Percentiles rank a stretch among this genome's conserved stretches.
phyloP scores from a whole-genome alignment of 2,329 filamentous ascomycete genomes.

The Fusarium siculi region DNA sequence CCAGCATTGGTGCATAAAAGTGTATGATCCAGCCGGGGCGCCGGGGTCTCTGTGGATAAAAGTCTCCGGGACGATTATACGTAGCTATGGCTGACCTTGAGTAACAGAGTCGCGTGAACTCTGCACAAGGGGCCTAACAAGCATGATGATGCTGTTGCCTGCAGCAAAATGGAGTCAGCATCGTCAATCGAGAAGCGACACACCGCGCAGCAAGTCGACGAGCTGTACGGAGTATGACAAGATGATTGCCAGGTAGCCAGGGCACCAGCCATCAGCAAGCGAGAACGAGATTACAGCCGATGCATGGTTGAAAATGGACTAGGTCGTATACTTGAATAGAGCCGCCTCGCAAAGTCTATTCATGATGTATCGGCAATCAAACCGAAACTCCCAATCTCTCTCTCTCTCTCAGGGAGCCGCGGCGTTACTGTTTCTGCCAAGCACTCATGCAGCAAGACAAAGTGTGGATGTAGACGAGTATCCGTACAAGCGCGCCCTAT shows the following conservation, averaged over 20 bases:
- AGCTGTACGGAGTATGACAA: background rate
- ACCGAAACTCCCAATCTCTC: constrained; percentile 14
- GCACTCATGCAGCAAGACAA: constrained; percentile 16
- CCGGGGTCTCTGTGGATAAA: constrained; percentile 34
- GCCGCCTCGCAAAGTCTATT: background rate
- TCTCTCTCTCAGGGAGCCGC: constrained; percentile 3
- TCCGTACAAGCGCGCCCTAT: constrained; percentile 25
- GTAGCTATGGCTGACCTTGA: constrained; percentile 27
- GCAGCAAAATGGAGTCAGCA: constrained; percentile 33
- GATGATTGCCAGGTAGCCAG: background rate
- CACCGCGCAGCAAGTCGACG: constrained; percentile 3
- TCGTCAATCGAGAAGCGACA: constrained; percentile 16
- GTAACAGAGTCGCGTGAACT: constrained; percentile 42
- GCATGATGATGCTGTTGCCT: constrained; percentile 42
- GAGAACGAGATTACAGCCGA: background rate
- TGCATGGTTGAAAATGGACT: constrained; percentile 4
- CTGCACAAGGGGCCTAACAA: constrained; percentile 33
- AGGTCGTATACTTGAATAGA: background rate
- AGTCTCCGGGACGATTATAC: constrained; percentile 22
- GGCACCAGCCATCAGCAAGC: background rate
- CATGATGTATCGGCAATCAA: constrained; percentile 36
- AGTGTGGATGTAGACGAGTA: constrained; percentile 18
- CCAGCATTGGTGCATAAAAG: constrained; percentile 8
- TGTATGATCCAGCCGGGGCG: constrained; percentile 17
- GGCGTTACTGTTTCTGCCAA: constrained; percentile 30